Evolutionary conservation across 371 early-diverging fungal genomes (phyloP).

Genomic region (Lichtheimia ornata): DNA sequence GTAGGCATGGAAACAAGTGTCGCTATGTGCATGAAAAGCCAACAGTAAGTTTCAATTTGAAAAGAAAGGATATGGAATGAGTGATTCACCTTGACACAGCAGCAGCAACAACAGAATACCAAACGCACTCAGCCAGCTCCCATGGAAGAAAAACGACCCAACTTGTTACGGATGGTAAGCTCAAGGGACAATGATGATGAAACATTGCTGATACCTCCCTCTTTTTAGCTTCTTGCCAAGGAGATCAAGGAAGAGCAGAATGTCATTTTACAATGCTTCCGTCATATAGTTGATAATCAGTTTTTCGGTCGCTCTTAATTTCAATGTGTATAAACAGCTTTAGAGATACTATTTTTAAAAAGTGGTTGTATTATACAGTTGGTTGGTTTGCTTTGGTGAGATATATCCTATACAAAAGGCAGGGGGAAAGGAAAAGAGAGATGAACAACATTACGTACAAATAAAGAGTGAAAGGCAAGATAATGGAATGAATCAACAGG

Average conservation of each 20-base stretch:
- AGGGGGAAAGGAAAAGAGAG: too few species aligned
- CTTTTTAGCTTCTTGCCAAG: not conserved
- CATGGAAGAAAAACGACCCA: slow-evolving; percentile 34
- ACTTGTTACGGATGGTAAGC: slow-evolving; percentile 48
- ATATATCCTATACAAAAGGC: too few species aligned
- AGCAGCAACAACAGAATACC: slow-evolving; percentile 12
- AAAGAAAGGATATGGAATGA: not conserved
- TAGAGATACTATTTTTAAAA: not conserved
- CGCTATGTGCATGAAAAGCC: slow-evolving; percentile 50
- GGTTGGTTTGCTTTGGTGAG: too few species aligned
- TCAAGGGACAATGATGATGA: not conserved
- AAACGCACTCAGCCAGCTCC: slow-evolving; percentile 15
- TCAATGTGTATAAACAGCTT: not conserved
- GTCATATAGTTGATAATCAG: slow-evolving; percentile 40
- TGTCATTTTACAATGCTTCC: slow-evolving; percentile 49
- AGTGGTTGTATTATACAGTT: not conserved
- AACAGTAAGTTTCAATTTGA: slow-evolving; percentile 10
- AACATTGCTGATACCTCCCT: not conserved
- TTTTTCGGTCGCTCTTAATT: slow-evolving; percentile 25
- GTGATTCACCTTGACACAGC: slow-evolving; percentile 16
- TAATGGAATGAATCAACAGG: too few species aligned
- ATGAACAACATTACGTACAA: too few species aligned
- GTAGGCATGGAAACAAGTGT: slow-evolving; percentile 50
- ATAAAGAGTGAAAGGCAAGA: too few species aligned
- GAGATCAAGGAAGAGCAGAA: slow-evolving; percentile 53